These are phyloP conservation scores for Nemania sp. DNA, from an alignment of 2,329 filamentous ascomycete genomes.

Conservation along the genomic window DNA sequence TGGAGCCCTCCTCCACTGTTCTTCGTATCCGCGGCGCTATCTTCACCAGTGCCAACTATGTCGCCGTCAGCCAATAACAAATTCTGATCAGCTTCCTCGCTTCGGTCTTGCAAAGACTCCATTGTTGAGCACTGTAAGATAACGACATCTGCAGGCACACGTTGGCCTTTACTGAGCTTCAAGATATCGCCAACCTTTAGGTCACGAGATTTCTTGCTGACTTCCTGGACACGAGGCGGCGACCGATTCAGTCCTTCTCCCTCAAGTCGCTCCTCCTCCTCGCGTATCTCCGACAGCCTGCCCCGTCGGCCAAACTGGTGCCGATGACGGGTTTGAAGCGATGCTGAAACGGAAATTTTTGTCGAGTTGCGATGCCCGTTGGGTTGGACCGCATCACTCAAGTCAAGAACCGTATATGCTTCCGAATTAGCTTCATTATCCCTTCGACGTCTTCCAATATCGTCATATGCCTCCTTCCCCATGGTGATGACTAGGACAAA, in stretches of 20 bases:
- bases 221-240: slow-evolving; percentile 63
- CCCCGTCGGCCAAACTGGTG: slow-evolving; percentile 44
- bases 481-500: slow-evolving; percentile 93
- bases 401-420: slow-evolving; percentile 76
- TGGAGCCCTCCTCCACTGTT: slow-evolving; percentile 43
- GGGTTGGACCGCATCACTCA: slow-evolving; percentile 60
- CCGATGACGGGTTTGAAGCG: slow-evolving; percentile 46
- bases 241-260: slow-evolving; percentile 46
- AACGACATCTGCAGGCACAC: slow-evolving; percentile 91
- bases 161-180: slow-evolving; percentile 87
- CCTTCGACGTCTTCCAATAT: slow-evolving; percentile 81
- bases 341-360: slow-evolving; percentile 54
- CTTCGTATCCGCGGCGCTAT: slow-evolving; percentile 42
- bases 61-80: slow-evolving; percentile 48
- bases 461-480: slow-evolving; percentile 94
- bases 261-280: slow-evolving; percentile 66
- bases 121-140: slow-evolving; percentile 80
- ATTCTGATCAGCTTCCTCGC: slow-evolving; percentile 44
- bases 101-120: slow-evolving; percentile 49
- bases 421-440: slow-evolving; percentile 96
- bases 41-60: slow-evolving; percentile 28
- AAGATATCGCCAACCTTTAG: slow-evolving; percentile 95
- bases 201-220: slow-evolving; percentile 81
- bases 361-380: slow-evolving; percentile 44
- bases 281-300: slow-evolving; percentile 67